Evolutionary conservation across 148 eudicot species (phyloP).

Genomic region (Rhododendron henanense): DNA sequence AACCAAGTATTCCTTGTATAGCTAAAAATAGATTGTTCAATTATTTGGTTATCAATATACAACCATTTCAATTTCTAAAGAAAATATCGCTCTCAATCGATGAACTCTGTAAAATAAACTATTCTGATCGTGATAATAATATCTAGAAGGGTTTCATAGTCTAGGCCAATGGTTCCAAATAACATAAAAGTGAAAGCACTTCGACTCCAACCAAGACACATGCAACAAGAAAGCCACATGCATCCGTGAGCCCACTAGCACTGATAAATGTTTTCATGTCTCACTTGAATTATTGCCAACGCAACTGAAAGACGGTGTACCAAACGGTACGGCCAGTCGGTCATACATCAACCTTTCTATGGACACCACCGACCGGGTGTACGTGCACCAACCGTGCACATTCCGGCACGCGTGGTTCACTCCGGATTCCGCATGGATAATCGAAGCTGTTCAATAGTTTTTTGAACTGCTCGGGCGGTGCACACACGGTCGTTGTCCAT

Average conservation of each 20-base stretch:
- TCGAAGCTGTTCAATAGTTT: no score
- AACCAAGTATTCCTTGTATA: neutral
- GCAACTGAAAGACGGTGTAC: neutral
- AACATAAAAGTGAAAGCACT: neutral
- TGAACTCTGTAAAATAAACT: no score
- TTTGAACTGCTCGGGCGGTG: no score
- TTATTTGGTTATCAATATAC: no score
- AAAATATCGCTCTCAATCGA: neutral
- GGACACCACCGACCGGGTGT: no score
- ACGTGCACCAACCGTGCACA: no score
- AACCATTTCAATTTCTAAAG: neutral
- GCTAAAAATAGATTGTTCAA: neutral
- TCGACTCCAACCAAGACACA: neutral
- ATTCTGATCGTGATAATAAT: no score
- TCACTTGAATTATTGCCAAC: neutral
- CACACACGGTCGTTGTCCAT: no score
- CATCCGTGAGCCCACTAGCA: neutral
- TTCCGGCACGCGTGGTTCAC: no score
- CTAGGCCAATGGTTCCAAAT: no score
- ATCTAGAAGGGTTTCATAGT: no score
- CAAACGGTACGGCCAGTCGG: neutral
- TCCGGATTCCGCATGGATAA: no score
- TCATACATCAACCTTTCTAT: neutral
- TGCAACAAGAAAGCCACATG: neutral
- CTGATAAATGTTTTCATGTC: neutral